Conservation (phyloP, 2,329 filamentous ascomycete genomes). For the Sclerotinia spermophila region DNA sequence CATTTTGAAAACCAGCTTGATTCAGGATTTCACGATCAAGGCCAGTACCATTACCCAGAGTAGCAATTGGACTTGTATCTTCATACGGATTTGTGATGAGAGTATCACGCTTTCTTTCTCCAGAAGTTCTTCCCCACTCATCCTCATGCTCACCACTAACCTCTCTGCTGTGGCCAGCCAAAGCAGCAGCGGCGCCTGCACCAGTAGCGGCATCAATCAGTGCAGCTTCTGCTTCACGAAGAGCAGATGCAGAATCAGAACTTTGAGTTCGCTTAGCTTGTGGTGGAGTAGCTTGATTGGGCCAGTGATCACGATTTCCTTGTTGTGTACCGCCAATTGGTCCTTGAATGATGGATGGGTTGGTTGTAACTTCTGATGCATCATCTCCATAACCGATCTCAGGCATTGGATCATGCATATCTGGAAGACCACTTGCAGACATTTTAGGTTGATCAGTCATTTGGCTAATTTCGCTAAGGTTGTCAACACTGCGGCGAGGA, state of each 20-base stretch:
- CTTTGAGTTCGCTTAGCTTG: conserved; percentile 25
- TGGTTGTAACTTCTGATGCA: conserved; percentile 69
- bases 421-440: conserved; percentile 66
- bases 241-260: conserved; percentile 28
- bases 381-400: conserved; percentile 66
- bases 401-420: conserved; percentile 66
- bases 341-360: conserved; percentile 78
- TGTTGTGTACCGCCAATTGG: conserved; percentile 50
- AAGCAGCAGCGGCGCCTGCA: conserved; percentile 51
- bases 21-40: conserved; percentile 46
- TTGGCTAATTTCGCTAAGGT: conserved; percentile 44
- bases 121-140: conserved; percentile 59
- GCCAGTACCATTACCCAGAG: conserved; percentile 31
- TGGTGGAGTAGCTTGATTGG: conserved; percentile 52
- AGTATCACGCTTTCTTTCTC: conserved; percentile 62
- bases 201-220: conserved; percentile 49
- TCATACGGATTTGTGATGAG: conserved; percentile 66
- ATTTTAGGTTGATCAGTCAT: conserved; percentile 49
- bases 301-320: conserved; percentile 46
- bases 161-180: conserved; percentile 52
- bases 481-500: conserved; percentile 57
- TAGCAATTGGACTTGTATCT: conserved; percentile 57
- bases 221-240: conserved; percentile 37
- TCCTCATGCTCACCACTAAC: conserved; percentile 58
- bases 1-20: conserved; percentile 36